Evolutionary conservation across 169 alveolate genomes (phyloP).

Genomic region (Eimeria falciformis): DNA sequence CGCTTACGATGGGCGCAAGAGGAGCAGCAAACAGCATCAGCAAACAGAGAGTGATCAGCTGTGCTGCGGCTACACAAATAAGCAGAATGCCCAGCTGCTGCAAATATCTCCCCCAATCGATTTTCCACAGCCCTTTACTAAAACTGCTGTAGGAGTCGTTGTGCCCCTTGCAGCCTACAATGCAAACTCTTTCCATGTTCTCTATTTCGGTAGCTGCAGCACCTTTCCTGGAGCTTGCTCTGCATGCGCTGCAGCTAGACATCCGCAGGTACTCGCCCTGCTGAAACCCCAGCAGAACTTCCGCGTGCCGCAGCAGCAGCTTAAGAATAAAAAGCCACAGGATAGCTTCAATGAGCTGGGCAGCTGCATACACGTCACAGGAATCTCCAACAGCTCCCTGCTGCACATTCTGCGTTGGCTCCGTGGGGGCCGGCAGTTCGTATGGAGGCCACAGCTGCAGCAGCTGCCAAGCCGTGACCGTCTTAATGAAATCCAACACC

Average conservation of each 20-base stretch:
- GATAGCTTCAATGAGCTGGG: neutral
- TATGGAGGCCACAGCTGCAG: conserved; percentile 8
- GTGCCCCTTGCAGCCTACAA: neutral
- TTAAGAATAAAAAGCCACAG: conserved; percentile 8
- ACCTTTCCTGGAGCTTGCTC: neutral
- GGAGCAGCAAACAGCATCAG: conserved; percentile 38
- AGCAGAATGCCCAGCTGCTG: conserved; percentile 35
- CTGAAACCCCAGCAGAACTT: neutral
- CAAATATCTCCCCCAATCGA: neutral
- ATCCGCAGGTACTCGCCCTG: neutral
- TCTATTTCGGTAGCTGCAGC: neutral
- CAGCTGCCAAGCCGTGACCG: neutral
- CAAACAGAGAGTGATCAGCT: neutral
- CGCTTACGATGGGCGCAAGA: conserved; percentile 1
- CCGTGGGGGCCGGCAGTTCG: conserved; percentile 5
- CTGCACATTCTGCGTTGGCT: neutral
- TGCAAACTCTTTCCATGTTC: neutral
- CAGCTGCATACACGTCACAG: conserved; percentile 26
- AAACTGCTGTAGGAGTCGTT: neutral
- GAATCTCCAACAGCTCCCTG: neutral
- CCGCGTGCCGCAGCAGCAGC: neutral
- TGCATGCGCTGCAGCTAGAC: neutral
- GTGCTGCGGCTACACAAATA: conserved; percentile 33
- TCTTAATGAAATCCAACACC: neutral
- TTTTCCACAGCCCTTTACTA: neutral